Evolutionary conservation across 2,329 filamentous ascomycete species (phyloP), one percentile per base, ranked within the genome.

Genomic region (Colletotrichum chrysophilum): DNA sequence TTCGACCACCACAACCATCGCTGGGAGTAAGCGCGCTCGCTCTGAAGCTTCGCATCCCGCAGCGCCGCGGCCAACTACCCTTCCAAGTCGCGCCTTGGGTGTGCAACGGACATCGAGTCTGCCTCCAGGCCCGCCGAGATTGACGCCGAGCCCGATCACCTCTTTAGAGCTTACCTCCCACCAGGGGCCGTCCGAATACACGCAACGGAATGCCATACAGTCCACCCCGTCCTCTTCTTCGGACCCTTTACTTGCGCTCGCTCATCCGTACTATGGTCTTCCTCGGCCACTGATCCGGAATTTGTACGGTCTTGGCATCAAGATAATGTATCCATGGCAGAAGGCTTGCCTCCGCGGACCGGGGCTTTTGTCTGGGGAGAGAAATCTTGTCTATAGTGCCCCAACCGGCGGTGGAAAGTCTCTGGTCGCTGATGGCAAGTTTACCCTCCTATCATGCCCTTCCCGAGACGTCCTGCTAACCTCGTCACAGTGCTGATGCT

Each of bases 371-470:
- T 83, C 86, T 7, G 94, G 94, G 18, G 87, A 91, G 66, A 91
- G 88, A 77, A 95, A 95, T 79, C 86, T 96, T 12, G 92, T 96
- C n/a, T 96, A 96, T 81, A 94, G 92, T 58, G 94, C 94, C 9
- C 94, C 94, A 0, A 96, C 94, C 0, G 94, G 94, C 6, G 94
- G 94, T 55, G 94, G 94, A 18, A 95, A 96, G 84, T 95, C 93
- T 9, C 87, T 96, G 14, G 93, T 95, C 62, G 94, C 94, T 72
- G 90, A 92, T 80, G 83, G 86, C 87, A 77, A 83, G 85, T 77
- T 13, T 9, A 38, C 24, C 62, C 56, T 18, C 14, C 13, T 52
- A 13, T 10, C 7, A 28, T 16, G 38, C 28, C n/a, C 32, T 38
- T 14, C 26, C 28, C 12, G 9, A 24, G 60, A 66, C 18, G n/a